Conservation (phyloP, 2,329 filamentous ascomycete genomes). For the Alternaria triticimaculans region DNA sequence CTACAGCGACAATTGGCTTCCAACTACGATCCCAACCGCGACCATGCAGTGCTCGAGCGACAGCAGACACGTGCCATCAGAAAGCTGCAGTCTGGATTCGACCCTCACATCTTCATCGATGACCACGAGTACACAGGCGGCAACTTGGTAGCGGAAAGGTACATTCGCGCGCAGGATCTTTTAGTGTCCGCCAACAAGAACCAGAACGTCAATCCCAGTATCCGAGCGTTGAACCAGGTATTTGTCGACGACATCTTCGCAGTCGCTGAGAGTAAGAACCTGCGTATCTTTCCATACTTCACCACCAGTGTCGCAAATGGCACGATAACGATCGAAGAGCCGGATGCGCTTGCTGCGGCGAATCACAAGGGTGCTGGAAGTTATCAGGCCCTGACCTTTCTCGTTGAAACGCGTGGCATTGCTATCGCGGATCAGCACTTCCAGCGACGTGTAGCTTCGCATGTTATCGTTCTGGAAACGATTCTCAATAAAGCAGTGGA, state of each 20-base stretch:
- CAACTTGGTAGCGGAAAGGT: conserved; percentile 13
- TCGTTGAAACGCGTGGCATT: conserved; percentile 36
- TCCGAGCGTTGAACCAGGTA: conserved; percentile 36
- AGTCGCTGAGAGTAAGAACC: not conserved
- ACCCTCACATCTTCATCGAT: conserved; percentile 36
- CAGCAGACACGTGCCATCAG: conserved; percentile 35
- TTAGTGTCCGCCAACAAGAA: conserved; percentile 40
- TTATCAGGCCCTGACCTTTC: conserved; percentile 33
- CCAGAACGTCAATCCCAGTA: conserved; percentile 33
- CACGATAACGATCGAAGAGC: conserved; percentile 31
- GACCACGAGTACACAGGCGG: conserved; percentile 36
- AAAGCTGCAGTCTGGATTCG: conserved; percentile 25
- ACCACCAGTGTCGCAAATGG: conserved; percentile 24
- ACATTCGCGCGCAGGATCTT: conserved; percentile 33
- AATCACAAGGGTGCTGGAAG: conserved; percentile 38
- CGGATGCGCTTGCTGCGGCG: conserved; percentile 32
- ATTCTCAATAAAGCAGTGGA: conserved; percentile 11
- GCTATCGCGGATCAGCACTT: conserved; percentile 37
- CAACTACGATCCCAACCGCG: conserved; percentile 38
- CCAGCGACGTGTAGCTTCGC: conserved; percentile 30
- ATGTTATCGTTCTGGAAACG: conserved; percentile 28
- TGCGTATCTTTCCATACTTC: conserved; percentile 35
- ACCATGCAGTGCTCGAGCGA: conserved; percentile 35
- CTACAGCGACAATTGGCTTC: conserved; percentile 28
- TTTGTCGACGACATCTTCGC: conserved; percentile 32